phyloP scores from a whole-genome alignment of 306 rosid species.

The Prunus padus region DNA sequence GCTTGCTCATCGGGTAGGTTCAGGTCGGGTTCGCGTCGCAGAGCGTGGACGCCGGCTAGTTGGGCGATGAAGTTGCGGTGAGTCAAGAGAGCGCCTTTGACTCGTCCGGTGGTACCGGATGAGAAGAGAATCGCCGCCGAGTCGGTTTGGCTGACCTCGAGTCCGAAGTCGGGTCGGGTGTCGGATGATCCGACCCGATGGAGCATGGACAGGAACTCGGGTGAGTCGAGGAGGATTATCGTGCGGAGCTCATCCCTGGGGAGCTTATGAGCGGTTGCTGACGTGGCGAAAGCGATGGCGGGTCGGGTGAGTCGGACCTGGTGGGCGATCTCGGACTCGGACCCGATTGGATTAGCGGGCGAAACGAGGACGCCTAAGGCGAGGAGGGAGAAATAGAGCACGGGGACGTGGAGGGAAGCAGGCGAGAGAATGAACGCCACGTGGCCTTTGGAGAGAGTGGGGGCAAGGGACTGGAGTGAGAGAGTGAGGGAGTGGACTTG shows the following conservation, averaged over 20 bases:
- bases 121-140: conserved; percentile 80
- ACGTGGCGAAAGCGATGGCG: conserved; percentile 54
- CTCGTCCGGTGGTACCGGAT: conserved; percentile 83
- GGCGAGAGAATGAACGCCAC: conserved; percentile 76
- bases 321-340: conserved; percentile 59
- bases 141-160: conserved; percentile 45
- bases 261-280: conserved; percentile 35
- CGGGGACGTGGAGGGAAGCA: conserved; percentile 61
- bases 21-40: not conserved
- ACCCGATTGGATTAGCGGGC: conserved; percentile 70
- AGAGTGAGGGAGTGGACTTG: conserved; percentile 51
- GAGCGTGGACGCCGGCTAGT: conserved; percentile 31
- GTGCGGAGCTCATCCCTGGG: not conserved
- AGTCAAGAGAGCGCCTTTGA: conserved; percentile 67
- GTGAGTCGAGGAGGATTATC: conserved; percentile 58
- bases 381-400: conserved; percentile 68
- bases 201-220: conserved; percentile 61
- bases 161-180: not conserved
- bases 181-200: not conserved
- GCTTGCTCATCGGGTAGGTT: conserved; percentile 16
- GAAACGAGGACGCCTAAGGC: conserved; percentile 62
- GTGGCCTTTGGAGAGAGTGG: conserved; percentile 53
- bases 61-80: conserved; percentile 65
- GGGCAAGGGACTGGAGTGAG: conserved; percentile 6
- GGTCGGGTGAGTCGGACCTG: conserved; percentile 55